Percentiles rank a stretch among this genome's conserved stretches.
Evolutionary conservation across 768 basidiomycete species (phyloP).

Genomic region (Leccinum boreale): DNA sequence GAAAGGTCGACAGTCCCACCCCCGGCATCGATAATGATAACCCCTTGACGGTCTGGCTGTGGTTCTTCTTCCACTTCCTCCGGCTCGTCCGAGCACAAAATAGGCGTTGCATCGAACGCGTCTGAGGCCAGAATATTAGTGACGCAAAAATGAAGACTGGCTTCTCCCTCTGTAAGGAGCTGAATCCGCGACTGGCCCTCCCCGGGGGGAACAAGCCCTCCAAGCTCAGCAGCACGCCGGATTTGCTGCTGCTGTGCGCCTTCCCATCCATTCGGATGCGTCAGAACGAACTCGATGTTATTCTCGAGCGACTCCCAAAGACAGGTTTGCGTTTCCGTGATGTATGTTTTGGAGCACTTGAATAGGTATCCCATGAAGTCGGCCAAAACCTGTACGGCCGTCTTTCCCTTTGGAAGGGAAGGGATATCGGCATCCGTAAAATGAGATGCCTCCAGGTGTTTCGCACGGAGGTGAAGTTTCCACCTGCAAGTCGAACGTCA

Average conservation of each 20-base stretch:
- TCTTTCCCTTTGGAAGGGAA: slow-evolving; percentile 10
- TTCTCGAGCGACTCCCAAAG: slow-evolving; percentile 43
- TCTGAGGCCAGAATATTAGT: slow-evolving; percentile 40
- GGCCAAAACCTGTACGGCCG: slow-evolving; percentile 23
- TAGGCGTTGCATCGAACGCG: slow-evolving; percentile 6
- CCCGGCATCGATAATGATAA: slow-evolving; percentile 50
- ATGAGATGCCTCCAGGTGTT: slow-evolving; percentile 23
- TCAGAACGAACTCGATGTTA: slow-evolving; percentile 47
- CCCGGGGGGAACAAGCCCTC: slow-evolving; percentile 45
- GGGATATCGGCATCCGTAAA: slow-evolving; percentile 19
- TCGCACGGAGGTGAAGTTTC: slow-evolving; percentile 35
- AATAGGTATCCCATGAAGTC: slow-evolving; percentile 46
- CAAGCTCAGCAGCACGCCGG: slow-evolving; percentile 46
- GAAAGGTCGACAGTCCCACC: slow-evolving; percentile 41
- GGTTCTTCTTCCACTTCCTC: slow-evolving; percentile 12
- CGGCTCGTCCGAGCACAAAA: slow-evolving; percentile 15
- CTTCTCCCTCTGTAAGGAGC: slow-evolving; percentile 62
- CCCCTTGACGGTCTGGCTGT: slow-evolving; percentile 23
- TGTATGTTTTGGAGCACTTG: slow-evolving; percentile 40
- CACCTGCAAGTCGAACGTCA: slow-evolving; percentile 19
- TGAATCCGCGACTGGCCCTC: slow-evolving; percentile 40
- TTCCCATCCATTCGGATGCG: slow-evolving; percentile 65
- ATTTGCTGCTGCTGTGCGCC: slow-evolving; percentile 53
- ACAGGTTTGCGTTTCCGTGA: slow-evolving; percentile 39
- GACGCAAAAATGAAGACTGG: slow-evolving; percentile 50